Base-by-base conservation (phyloP, 2,329 filamentous ascomycete species). In the Ophiostoma ips region DNA sequence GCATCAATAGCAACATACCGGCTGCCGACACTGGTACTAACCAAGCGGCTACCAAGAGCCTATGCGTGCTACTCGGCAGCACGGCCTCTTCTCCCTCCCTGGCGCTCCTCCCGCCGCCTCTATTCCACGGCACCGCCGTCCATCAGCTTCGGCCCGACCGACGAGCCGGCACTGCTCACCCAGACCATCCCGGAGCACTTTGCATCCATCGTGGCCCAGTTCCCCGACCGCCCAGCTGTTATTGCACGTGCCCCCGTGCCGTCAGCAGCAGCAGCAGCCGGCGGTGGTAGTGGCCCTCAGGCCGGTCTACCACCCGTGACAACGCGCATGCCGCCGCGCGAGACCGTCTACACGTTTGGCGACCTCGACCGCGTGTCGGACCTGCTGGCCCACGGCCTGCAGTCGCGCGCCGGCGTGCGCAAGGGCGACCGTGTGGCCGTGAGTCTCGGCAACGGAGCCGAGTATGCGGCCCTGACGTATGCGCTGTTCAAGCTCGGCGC, bases 401-500 rank as follows among this genome's bases (percentile, higher is more conserved):
- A 74, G 21, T 76, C 76, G 0, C 68, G 83, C 0, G 15, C 13
- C 9, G 87, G 87, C 3, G 84, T 95, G 1, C 71, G 68, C 53
- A 94, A 89, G 60, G 88, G 87, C 5, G 83, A 94, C 62, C 76
- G 87, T 31, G 85, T 96, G 11, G 89, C 86, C 13, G 79, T 95
- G 24, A 90, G 83, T 53, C 68, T 95, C 48, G 90, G 90, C 15
- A 96, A 95, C 65, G 82, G 80, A 38, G 70, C 83, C 57, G 88
- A 95, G 64, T 90, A 87, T 62, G 87, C 86, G 3, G 81, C 83
- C 46, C 74, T 92, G 18, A 90, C 84, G 6, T 96, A 96, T 66
- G 89, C 89, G 1, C 65, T 92, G 50, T 95, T 90, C 71, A 96
- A 96, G 66, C 75, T 96, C 10, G 92, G 92, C n/a, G 90, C 87